Conservation (phyloP, 495 filamentous ascomycete species). For the Penicillium diatomitis region DNA sequence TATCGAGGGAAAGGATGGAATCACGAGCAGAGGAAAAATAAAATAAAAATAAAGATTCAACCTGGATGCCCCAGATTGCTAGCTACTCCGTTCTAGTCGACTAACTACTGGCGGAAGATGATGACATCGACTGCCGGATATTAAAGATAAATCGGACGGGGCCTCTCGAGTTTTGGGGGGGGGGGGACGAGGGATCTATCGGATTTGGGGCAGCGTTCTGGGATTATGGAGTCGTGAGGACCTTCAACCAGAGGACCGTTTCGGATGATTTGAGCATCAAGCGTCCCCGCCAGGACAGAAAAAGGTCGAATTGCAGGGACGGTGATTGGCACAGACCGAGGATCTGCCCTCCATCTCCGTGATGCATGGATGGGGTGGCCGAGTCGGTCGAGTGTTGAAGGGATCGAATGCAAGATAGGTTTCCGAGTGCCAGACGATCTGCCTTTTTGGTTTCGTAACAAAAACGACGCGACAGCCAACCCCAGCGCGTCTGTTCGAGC, state of each 20-base stretch:
- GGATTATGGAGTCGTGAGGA: no score
- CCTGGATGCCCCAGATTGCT: neutral
- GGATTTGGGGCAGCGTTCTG: no score
- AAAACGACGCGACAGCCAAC: conserved; percentile 2
- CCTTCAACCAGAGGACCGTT: no score
- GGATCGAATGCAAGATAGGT: neutral
- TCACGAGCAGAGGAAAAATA: neutral
- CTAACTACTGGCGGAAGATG: neutral
- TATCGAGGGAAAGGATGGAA: neutral
- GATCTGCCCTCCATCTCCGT: no score
- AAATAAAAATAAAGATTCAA: neutral
- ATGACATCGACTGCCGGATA: conserved; percentile 1
- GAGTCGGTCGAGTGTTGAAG: neutral
- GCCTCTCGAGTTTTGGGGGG: no score
- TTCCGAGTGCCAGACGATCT: conserved; percentile 15
- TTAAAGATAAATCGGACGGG: neutral
- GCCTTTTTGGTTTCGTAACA: conserved; percentile 22
- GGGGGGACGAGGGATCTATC: no score
- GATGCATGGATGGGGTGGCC: no score
- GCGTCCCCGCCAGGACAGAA: no score
- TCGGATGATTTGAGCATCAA: no score
- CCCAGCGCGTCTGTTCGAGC: neutral
- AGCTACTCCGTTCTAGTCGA: no score
- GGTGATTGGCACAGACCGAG: no score
- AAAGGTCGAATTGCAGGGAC: no score